These are phyloP conservation scores for Eutreptiella sp. DNA, from an alignment of 208 protist species.

Conservation along the genomic window DNA sequence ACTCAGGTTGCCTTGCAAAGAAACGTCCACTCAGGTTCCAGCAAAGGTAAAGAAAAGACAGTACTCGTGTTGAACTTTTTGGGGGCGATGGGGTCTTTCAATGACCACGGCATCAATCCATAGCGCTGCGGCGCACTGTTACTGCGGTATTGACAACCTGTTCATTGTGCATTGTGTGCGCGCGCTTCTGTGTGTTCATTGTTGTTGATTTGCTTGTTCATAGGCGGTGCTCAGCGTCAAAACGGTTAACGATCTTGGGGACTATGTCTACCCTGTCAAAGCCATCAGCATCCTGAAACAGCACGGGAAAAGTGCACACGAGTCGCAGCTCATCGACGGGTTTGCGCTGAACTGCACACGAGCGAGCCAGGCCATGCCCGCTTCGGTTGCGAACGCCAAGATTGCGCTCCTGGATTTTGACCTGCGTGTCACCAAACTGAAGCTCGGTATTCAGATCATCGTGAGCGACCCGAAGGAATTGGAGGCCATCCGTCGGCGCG, in stretches of 20 bases:
- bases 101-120: too few relatives aligned
- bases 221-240: conserved; percentile 79
- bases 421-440: conserved; percentile 92
- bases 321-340: conserved; percentile 83
- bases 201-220: too few relatives aligned
- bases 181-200: too few relatives aligned
- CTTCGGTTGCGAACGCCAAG: conserved; percentile 83
- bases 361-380: conserved; percentile 96
- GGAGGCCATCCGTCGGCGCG: conserved; percentile 89
- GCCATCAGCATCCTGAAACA: conserved; percentile 96
- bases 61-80: too few relatives aligned
- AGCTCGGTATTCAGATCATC: conserved; percentile 93
- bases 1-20: too few relatives aligned
- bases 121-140: too few relatives aligned
- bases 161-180: too few relatives aligned
- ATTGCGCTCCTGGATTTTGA: conserved; percentile 99
- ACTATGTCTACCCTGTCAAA: conserved; percentile 92
- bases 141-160: too few relatives aligned
- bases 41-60: too few relatives aligned
- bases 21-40: too few relatives aligned
- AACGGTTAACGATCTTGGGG: conserved; percentile 78
- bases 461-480: conserved; percentile 95
- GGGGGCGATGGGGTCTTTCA: too few relatives aligned
- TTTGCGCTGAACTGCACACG: conserved; percentile 93
- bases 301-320: conserved; percentile 88